A percentile compares a stretch with the other conserved stretches of the same genome.
Conservation (phyloP, 2,329 filamentous ascomycete genomes). For the Exophiala sideris region DNA sequence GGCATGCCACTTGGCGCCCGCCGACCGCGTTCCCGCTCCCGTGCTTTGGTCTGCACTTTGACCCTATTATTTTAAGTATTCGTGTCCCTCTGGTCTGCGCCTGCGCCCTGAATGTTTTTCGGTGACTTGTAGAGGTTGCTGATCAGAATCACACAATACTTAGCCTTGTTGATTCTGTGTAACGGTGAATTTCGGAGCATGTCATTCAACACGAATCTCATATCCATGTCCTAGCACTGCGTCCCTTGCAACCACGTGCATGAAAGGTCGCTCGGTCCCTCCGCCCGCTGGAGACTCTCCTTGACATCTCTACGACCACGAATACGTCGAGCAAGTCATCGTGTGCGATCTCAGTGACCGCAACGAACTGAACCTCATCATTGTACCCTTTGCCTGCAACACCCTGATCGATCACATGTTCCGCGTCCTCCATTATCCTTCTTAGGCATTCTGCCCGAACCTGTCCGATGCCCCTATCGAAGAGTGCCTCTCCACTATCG, state of each 20-base stretch:
- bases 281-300: not conserved
- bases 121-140: not conserved
- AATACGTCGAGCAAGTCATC: not conserved
- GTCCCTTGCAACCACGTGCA: constrained; percentile 1
- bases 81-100: not conserved
- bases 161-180: not conserved
- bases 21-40: not conserved
- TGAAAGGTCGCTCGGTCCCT: not conserved
- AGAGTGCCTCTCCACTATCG: constrained; percentile 79
- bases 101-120: not conserved
- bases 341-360: not conserved
- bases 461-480: constrained; percentile 75
- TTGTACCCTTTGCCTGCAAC: not conserved
- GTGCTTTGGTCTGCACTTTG: not conserved
- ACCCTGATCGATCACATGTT: constrained; percentile 1
- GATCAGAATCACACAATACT: not conserved
- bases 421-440: not conserved
- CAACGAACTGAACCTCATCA: not conserved
- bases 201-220: not conserved
- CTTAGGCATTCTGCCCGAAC: not conserved
- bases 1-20: not conserved
- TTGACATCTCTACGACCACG: not conserved
- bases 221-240: not conserved
- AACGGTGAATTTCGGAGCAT: not conserved
- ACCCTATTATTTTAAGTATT: not conserved